Percentiles rank a stretch among this genome's conserved stretches.
Conservation (phyloP, 2,329 filamentous ascomycete species). For the Escovopsis sp. region DNA sequence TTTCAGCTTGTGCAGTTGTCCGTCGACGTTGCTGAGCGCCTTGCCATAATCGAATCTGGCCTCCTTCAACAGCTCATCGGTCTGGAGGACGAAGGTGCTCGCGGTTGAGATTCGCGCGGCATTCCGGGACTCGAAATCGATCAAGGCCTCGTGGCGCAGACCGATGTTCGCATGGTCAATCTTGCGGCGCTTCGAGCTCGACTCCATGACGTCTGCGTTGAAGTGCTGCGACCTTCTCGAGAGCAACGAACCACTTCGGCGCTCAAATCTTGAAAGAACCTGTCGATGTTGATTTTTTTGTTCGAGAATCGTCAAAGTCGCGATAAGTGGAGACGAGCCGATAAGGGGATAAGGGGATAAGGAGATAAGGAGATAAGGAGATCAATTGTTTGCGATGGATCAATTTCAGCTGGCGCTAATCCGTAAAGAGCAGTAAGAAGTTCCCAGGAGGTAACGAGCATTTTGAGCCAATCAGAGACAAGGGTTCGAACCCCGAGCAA, state of each 20-base stretch:
- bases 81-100: constrained; percentile 43
- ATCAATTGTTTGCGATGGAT: too few relatives aligned
- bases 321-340: background rate
- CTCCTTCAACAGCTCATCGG: constrained; percentile 43
- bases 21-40: constrained; percentile 32
- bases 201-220: constrained; percentile 25
- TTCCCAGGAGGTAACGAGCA: too few relatives aligned
- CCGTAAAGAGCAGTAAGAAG: too few relatives aligned
- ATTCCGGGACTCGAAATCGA: constrained; percentile 26
- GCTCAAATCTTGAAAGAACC: constrained; percentile 1
- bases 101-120: constrained; percentile 29
- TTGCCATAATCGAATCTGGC: constrained; percentile 37
- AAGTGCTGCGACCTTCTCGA: constrained; percentile 3
- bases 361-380: too few relatives aligned
- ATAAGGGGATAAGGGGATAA: background rate
- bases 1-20: constrained; percentile 37
- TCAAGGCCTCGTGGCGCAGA: constrained; percentile 21
- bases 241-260: too few relatives aligned
- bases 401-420: too few relatives aligned
- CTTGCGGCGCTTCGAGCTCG: constrained; percentile 34
- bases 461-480: too few relatives aligned
- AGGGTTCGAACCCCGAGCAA: too few relatives aligned
- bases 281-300: constrained; percentile 1
- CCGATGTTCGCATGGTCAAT: constrained; percentile 24
- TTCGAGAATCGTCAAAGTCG: background rate